Base-by-base conservation (phyloP, 495 filamentous ascomycete species). In the Stereocaulon alpinum region DNA sequence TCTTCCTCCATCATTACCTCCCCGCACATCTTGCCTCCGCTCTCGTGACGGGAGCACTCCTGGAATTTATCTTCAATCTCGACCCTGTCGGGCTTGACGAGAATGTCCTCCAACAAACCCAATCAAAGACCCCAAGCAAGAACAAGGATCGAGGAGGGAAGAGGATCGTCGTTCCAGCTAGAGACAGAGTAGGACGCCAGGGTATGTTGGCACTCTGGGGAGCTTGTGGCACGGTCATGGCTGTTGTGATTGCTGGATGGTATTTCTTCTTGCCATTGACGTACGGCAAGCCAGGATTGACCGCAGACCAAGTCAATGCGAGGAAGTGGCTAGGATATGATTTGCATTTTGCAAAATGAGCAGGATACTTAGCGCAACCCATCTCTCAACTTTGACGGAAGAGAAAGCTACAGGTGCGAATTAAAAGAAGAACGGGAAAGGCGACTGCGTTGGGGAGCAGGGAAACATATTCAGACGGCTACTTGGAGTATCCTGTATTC, bases 261-360 rank as follows among this genome's bases (percentile, higher is more conserved):
- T 83, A 82, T 70, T 97, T 91, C 80, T 98, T 91, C 77, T 79
- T 91, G 54, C 93, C 93, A 22, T 73, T 98, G 69, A 98, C 93
- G 12, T 97, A 97, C 71, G 93, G 93, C 24, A 89, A 86, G 59
- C 93, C 93, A 1, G 94, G 93, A n/a, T 79, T 98, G 71, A 84
- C 75, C 59, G 85, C 91, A 11, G 84, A 85, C 11, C 78, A 89
- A 66, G 91, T 98, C 44, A 70, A 86, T 56, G 82, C 88, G 52
- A 82, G 93, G 71, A 95, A 95, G 76, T 98, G 91, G 93, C 76
- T 97, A 67, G 86, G 86, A 49, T 98, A 98, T 71, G 93, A 98
- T 73, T 79, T 98, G 71, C 93, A 98, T 76, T 98, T 97, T 75
- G 93, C 93, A 41, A 98, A 98, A 81, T 98, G 87, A 74, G 65